These are phyloP conservation scores for Saccharum officinarum DNA, from an alignment of 176 grass and related monocot genomes.

Conservation along the genomic window DNA sequence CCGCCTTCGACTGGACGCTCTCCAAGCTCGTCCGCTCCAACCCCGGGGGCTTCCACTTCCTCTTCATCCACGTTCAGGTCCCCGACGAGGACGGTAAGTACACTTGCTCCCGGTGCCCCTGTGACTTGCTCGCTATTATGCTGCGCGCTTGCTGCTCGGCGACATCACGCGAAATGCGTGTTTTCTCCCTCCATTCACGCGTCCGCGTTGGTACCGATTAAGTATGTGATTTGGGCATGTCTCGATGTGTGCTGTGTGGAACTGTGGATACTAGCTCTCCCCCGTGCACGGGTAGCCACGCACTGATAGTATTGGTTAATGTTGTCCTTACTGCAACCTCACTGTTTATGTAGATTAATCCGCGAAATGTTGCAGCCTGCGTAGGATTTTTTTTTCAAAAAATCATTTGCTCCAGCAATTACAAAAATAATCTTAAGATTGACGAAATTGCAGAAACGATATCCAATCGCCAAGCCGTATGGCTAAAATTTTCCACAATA, in stretches of 20 bases:
- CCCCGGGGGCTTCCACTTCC: slow-evolving; percentile 66
- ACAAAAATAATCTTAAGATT: background rate
- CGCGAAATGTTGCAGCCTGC: background rate
- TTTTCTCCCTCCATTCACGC: background rate
- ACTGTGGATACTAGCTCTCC: background rate
- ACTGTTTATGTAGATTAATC: slow-evolving; percentile 8
- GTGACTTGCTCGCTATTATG: background rate
- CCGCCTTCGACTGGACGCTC: slow-evolving; percentile 92
- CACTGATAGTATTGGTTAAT: background rate
- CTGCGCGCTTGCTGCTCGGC: background rate
- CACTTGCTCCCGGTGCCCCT: background rate
- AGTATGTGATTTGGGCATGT: background rate
- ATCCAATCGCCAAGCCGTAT: background rate
- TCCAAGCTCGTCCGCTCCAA: slow-evolving; percentile 93
- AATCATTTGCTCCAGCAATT: background rate
- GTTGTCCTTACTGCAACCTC: background rate
- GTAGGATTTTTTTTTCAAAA: background rate
- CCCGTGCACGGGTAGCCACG: background rate
- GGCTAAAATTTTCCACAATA: background rate
- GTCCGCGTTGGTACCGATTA: background rate
- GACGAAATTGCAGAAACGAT: background rate
- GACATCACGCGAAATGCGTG: slow-evolving; percentile 24
- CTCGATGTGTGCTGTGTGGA: background rate
- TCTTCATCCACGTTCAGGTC: slow-evolving; percentile 88
- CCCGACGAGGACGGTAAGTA: slow-evolving; percentile 87